These are phyloP conservation scores for Xylaria hypoxylon DNA, from an alignment of 2,329 filamentous ascomycete species.

Conservation along the genomic window DNA sequence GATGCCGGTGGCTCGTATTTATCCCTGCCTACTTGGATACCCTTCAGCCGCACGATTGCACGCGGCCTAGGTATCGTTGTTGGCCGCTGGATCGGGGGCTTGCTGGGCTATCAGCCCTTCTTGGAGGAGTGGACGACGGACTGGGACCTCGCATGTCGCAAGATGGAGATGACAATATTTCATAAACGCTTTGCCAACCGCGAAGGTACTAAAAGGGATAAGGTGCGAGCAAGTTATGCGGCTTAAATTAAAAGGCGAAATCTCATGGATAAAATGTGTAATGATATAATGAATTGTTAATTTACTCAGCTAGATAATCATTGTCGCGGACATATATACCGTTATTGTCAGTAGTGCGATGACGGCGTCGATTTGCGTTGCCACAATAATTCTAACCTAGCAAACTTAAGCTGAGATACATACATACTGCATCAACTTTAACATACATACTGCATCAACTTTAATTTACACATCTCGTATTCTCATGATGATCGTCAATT, in stretches of 20 bases:
- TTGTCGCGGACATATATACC: no score
- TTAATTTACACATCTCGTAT: not conserved
- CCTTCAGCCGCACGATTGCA: conserved; percentile 49
- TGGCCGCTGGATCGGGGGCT: conserved; percentile 54
- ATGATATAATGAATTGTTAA: conserved; percentile 1
- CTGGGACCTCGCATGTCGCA: conserved; percentile 52
- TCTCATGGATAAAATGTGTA: not conserved
- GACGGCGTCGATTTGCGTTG: no score
- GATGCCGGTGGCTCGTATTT: conserved; percentile 56
- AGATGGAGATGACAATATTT: conserved; percentile 51
- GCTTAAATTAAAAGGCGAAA: not conserved
- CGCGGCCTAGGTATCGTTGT: conserved; percentile 49
- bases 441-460: no score
- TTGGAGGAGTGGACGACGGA: conserved; percentile 54
- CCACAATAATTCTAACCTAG: no score
- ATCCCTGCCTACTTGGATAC: conserved; percentile 53
- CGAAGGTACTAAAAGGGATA: conserved; percentile 14
- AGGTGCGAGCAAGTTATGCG: not conserved
- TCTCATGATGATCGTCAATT: not conserved
- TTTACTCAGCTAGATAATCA: no score
- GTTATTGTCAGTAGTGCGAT: no score
- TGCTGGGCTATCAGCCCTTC: conserved; percentile 55
- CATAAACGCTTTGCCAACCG: conserved; percentile 45
- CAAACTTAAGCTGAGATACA: no score
- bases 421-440: not conserved